These are phyloP conservation scores for Alternaria gansuensis DNA, from an alignment of 2,329 filamentous ascomycete species.

Conservation along the genomic window DNA sequence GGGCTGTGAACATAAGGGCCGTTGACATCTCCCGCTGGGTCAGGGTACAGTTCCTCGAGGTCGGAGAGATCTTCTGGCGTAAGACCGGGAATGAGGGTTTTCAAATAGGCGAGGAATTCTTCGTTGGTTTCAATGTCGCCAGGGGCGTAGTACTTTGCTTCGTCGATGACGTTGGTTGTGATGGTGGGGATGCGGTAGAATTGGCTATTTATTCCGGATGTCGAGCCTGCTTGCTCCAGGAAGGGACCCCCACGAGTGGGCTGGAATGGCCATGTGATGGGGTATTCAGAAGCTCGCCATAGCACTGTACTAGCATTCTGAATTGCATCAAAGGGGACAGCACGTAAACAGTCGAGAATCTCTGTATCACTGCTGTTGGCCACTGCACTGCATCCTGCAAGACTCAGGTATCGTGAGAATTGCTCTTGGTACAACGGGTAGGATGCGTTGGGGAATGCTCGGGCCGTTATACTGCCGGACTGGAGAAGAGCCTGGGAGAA, in stretches of 20 bases:
- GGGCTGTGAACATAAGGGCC: slow-evolving; percentile 53
- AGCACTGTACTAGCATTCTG: slow-evolving; percentile 48
- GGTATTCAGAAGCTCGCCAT: slow-evolving; percentile 46
- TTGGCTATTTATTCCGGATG: slow-evolving; percentile 31
- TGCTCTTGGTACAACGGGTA: slow-evolving; percentile 44
- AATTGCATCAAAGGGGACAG: slow-evolving; percentile 50
- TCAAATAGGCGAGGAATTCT: slow-evolving; percentile 45
- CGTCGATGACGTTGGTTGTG: slow-evolving; percentile 48
- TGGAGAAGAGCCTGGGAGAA: slow-evolving; percentile 43
- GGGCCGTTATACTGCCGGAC: slow-evolving; percentile 41
- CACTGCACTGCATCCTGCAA: slow-evolving; percentile 30
- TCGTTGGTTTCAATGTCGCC: slow-evolving; percentile 44
- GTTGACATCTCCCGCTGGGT: slow-evolving; percentile 29
- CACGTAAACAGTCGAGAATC: slow-evolving; percentile 52
- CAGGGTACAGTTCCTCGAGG: slow-evolving; percentile 38
- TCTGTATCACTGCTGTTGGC: slow-evolving; percentile 40
- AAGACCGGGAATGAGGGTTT: slow-evolving; percentile 36
- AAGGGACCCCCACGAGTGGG: slow-evolving; percentile 55
- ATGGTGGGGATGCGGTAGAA: slow-evolving; percentile 41
- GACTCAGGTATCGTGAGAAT: slow-evolving; percentile 31
- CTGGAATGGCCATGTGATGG: slow-evolving; percentile 59
- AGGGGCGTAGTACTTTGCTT: slow-evolving; percentile 38
- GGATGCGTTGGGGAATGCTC: slow-evolving; percentile 38
- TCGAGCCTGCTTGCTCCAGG: slow-evolving; percentile 57
- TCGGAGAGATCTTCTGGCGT: slow-evolving; percentile 28